Evolutionary conservation across 306 rosid genomes (phyloP), one percentile per base, ranked within the genome.

Genomic region (Oemleria cerasiformis): DNA sequence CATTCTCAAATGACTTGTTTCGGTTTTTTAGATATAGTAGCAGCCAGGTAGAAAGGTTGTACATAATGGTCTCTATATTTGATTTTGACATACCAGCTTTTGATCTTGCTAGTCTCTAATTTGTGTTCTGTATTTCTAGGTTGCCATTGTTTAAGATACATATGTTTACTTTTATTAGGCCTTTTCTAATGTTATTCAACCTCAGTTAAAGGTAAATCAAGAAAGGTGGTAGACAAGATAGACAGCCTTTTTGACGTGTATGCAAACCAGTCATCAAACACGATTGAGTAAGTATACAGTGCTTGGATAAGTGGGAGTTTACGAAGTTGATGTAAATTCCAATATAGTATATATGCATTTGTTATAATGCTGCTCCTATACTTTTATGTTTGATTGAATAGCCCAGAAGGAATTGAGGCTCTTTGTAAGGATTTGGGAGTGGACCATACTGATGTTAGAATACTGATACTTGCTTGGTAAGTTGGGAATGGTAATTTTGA

Each of bases 381-480:
- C 17, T 48, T 0, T 15, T 48, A 3, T 14, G 50, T 40, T 83
- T 80, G 73, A 63, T 85, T 79, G 75, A 73, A 59, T 86, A 89
- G 96, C 81, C 96, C 96, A 14, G 86, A 77, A 49, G 96, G 96
- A 64, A 83, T 89, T 58, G 86, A 83, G 76, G 74, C 80, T 57
- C 88, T 89, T 23, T 89, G 96, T 80, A 75, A 78, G 30, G 78
- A 78, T 70, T 70, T 87, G 83, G 73, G 77, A 21, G 80, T 89
- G 76, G 79, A 76, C 8, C 84, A 87, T 74, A 87, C 92, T 23
- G 92, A 89, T 77, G 82, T 85, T 83, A 81, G 84, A 74, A 85
- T 89, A 60, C 72, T 89, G 68, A 87, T 87, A 78, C 80, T 90
- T 62, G 90, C 96, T 75, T 87, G 92, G 90, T 90, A 80, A 17